These are phyloP conservation scores for Exophiala lecanii-corni DNA, from an alignment of 2,329 filamentous ascomycete genomes.

Conservation along the genomic window DNA sequence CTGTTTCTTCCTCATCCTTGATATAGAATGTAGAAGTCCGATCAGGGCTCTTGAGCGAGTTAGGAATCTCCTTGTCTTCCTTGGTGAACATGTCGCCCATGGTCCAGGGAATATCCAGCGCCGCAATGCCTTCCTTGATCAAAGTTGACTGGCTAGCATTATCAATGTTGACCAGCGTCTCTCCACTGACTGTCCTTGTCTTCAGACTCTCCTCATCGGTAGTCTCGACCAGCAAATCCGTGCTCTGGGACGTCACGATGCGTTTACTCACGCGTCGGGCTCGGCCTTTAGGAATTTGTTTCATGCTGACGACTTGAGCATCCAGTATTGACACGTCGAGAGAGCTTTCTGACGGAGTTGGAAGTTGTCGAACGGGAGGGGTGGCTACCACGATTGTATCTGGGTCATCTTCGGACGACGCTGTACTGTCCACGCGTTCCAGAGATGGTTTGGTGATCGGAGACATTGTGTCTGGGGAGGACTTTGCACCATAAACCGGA, in stretches of 20 bases:
- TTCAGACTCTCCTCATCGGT: constrained; percentile 27
- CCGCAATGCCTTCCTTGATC: constrained; percentile 38
- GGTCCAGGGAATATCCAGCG: constrained; percentile 35
- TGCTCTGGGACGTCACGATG: constrained; percentile 9
- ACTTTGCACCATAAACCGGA: background rate
- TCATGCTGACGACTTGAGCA: constrained; percentile 16
- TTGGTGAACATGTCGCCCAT: constrained; percentile 22
- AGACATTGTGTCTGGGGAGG: background rate
- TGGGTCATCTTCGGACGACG: constrained; percentile 13
- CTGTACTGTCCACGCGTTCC: constrained; percentile 28
- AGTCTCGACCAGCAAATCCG: constrained; percentile 29
- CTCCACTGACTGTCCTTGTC: constrained; percentile 29
- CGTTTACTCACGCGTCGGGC: constrained; percentile 23
- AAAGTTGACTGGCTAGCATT: constrained; percentile 33
- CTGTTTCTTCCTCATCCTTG: constrained; percentile 18
- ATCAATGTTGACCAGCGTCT: constrained; percentile 41
- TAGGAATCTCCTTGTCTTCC: constrained; percentile 6
- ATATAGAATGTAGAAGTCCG: background rate
- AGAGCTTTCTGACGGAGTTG: constrained; percentile 29
- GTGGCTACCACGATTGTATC: constrained; percentile 21
- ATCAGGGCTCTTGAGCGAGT: background rate
- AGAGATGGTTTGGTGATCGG: constrained; percentile 7
- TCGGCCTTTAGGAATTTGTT: constrained; percentile 20
- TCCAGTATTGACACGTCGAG: constrained; percentile 28
- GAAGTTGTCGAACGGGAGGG: constrained; percentile 19